Evolutionary conservation across 768 basidiomycete species (phyloP).

Genomic region (Mycena galopus): DNA sequence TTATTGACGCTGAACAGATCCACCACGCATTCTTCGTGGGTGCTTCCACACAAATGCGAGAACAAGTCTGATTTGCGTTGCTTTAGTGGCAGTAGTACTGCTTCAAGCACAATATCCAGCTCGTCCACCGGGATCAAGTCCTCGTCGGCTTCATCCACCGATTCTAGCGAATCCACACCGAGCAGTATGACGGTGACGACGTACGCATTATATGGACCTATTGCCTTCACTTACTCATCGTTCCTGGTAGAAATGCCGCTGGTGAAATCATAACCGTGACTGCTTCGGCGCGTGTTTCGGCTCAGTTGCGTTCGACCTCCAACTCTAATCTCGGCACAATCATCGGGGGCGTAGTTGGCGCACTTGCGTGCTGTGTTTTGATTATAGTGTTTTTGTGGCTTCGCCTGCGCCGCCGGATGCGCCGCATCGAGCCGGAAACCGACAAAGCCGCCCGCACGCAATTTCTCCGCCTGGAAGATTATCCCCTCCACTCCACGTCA

Average conservation of each 20-base stretch:
- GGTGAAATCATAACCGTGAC: constrained; percentile 5
- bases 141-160: not conserved
- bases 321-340: constrained; percentile 14
- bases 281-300: not conserved
- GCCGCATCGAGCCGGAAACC: not conserved
- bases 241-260: not conserved
- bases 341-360: constrained; percentile 10
- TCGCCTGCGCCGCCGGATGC: constrained; percentile 7
- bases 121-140: not conserved
- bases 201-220: not conserved
- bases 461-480: constrained; percentile 28
- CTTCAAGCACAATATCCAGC: not conserved
- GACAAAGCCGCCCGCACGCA: constrained; percentile 9
- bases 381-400: not conserved
- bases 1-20: not conserved
- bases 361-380: constrained; percentile 10
- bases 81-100: not conserved
- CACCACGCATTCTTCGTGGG: not conserved
- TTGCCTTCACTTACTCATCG: not conserved
- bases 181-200: not conserved
- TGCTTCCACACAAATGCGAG: too few species aligned
- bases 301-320: constrained; percentile 1
- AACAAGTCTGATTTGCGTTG: not conserved
- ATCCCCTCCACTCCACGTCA: not conserved
- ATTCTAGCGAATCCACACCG: not conserved